These are phyloP conservation scores for Eimeria maxima DNA, from an alignment of 169 alveolate genomes.

Conservation along the genomic window DNA sequence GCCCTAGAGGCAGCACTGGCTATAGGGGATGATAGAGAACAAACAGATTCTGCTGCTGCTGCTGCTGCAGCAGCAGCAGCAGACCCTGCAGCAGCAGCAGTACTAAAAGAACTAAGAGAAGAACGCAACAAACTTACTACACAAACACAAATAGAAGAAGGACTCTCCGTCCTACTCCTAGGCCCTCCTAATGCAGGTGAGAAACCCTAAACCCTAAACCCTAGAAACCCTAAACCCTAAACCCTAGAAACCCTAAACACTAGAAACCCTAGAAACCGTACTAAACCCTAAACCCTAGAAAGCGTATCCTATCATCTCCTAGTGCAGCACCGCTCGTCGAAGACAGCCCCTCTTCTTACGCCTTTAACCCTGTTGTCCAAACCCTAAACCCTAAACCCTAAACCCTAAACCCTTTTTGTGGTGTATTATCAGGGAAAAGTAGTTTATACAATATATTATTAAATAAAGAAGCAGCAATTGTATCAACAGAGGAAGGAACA, in stretches of 20 bases:
- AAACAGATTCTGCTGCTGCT: constrained; percentile 43
- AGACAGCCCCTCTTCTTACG: neutral
- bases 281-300: no score
- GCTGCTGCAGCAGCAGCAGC: constrained; percentile 16
- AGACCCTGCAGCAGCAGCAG: neutral
- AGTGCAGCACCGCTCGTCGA: no score
- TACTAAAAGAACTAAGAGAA: neutral
- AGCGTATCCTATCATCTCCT: no score
- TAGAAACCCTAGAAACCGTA: no score
- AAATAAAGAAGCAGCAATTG: constrained; percentile 70
- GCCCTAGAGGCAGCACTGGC: constrained; percentile 42
- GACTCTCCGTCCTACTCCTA: neutral
- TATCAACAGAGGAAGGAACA: constrained; percentile 30
- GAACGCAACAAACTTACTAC: neutral
- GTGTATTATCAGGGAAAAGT: constrained; percentile 36
- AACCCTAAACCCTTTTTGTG: neutral
- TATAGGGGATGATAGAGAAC: constrained; percentile 56
- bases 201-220: constrained; percentile 33
- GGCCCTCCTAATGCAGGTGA: constrained; percentile 79
- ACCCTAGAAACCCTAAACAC: neutral
- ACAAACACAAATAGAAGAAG: neutral
- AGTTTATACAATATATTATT: constrained; percentile 45
- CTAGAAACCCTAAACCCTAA: no score
- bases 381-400: constrained; percentile 39
- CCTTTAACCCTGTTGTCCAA: neutral